Base-by-base conservation (phyloP, 208 protist genomes). In the Dictyostelium gargantuum region DNA sequence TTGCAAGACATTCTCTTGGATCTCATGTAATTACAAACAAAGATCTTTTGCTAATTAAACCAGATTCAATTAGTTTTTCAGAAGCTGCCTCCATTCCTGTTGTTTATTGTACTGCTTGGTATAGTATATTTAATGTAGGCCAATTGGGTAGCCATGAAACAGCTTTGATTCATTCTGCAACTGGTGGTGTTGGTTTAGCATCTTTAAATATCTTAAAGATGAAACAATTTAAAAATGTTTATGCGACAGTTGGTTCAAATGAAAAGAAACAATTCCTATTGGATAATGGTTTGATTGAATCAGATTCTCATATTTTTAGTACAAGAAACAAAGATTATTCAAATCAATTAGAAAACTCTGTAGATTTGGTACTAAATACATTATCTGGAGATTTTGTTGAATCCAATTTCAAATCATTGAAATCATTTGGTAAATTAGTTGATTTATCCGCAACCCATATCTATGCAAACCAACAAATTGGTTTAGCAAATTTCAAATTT, bases 361-460 rank as follows among this genome's bases (percentile, higher is more conserved):
- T 97, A 38, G 94, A 96, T 91, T 9, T 95, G 9, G 35, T 96
- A 21, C 26, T 96, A 5, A 96, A 96, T 68, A 96, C 94, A 9
- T 58, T 97, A 11, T 42, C 94, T 32, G 95, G 93, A 54, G 93
- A 96, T 21, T 73, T 46, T 42, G 73, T 96, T 21, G 52, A 94
- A 19, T 38, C 80, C 6, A 91, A 84, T 46, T 75, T 96, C 38
- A 15, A 75, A 17, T 52, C 91, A 2, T 70, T 96, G n/a, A 48
- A 44, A 23, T 85, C 94, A 4, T 95, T 94, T 91, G 95, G 95
- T 46, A 68, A 80, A 19, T 93, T 96, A 26, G 26, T 96, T 19
- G 95, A 96, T 89, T 76, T 96, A 63, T 95, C 95, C n/a, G 96
- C 94, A 32, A 85, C 93, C 9, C 94, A 97, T 50, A 94, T 96